phyloP scores from a whole-genome alignment of 108 stramenopile species.

The Skeletonema menzelii region DNA sequence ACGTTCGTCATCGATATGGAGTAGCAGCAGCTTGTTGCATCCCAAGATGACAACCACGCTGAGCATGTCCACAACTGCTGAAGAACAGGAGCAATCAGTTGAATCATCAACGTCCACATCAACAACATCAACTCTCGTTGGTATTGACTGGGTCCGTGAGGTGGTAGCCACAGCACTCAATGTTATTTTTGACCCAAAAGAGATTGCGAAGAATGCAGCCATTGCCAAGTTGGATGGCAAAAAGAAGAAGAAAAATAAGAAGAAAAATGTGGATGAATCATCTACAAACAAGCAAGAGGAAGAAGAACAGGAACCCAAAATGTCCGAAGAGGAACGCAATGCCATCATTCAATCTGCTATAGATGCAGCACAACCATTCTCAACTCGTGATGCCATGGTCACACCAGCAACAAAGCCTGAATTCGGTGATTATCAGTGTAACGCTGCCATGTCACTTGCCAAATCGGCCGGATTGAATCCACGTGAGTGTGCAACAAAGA shows the following conservation, averaged over 20 bases:
- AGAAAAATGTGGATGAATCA: conserved; percentile 11
- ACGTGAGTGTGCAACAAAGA: conserved; percentile 70
- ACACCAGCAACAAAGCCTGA: conserved; percentile 79
- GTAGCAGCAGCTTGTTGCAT: not conserved
- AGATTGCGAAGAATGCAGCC: conserved; percentile 68
- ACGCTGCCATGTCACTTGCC: conserved; percentile 77
- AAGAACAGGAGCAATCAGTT: not conserved
- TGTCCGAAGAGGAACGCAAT: conserved; percentile 66
- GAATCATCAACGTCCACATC: not conserved
- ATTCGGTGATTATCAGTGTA: conserved; percentile 97
- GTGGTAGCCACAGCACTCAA: conserved; percentile 68
- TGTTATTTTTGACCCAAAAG: conserved; percentile 73
- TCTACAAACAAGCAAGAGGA: not conserved
- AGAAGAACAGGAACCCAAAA: conserved; percentile 24
- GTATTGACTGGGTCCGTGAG: conserved; percentile 66
- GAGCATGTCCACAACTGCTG: conserved; percentile 1
- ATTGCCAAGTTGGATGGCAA: conserved; percentile 67
- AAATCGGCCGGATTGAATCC: conserved; percentile 52
- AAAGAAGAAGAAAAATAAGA: conserved; percentile 71
- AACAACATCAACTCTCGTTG: conserved; percentile 32
- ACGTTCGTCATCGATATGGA: not conserved
- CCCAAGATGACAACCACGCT: not conserved
- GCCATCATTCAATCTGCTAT: conserved; percentile 61
- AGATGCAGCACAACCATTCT: conserved; percentile 62
- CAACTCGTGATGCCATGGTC: conserved; percentile 69